Base-by-base conservation (phyloP, 495 filamentous ascomycete species). In the Cercophora scortea region DNA sequence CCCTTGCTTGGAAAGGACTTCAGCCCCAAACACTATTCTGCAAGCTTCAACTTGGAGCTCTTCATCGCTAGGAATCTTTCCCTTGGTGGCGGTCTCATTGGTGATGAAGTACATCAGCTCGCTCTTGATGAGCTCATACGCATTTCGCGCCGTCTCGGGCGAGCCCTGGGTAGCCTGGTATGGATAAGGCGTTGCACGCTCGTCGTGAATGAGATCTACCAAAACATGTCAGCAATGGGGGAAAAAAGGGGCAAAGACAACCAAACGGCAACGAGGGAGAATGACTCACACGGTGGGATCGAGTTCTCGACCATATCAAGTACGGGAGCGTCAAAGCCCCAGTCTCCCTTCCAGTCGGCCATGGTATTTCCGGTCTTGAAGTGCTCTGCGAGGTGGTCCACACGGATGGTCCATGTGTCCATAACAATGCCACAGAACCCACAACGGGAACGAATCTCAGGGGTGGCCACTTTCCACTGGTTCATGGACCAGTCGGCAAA, bases 311-410 rank as follows among this genome's bases (percentile, higher is more conserved):
- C 71, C 62, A 79, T 70, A 51, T 76, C 73, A 59, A 81, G 70
- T 15, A 83, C 74, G 32, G 73, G 69, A 11, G 63, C 59, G 51
- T 87, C 81, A 42, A 88, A 80, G 63, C 85, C 85, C 84, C 85
- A 87, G 62, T 83, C 82, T 58, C 85, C 85, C 62, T 74, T 77
- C 85, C 85, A 89, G 59, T 85, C 79, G 33, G 70, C 74, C 84
- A 89, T 89, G 53, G 73, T 77, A 38, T 71, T 73, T 45, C 84
- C 83, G 6, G 78, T 72, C 61, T 81, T 83, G 65, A 88, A 89
- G 71, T 89, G 85, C 17, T 74, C 76, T 13, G 82, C 82, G 9
- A 89, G 61, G 66, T 89, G 85, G 51, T 87, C 79, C 0, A 76
- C 72, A 44, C 85, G 70, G 45, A 76, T 70, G 12, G 75, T 70